Conservation (phyloP, 2,329 filamentous ascomycete species). For the Colletotrichum trifolii region DNA sequence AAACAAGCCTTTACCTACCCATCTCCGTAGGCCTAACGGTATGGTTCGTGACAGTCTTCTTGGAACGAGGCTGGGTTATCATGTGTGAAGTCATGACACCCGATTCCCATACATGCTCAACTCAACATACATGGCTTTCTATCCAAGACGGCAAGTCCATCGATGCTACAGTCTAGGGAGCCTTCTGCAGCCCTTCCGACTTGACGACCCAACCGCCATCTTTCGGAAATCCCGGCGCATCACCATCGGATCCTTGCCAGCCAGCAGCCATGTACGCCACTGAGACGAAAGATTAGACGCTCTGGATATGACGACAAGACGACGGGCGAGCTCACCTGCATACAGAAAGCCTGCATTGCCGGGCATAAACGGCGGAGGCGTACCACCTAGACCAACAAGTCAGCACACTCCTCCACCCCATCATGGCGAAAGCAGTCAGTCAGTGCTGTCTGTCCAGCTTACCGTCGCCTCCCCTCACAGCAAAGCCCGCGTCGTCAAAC, state of each 20-base stretch:
- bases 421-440: too few species aligned
- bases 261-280: constrained; percentile 49
- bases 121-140: too few species aligned
- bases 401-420: not conserved
- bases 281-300: constrained; percentile 16
- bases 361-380: constrained; percentile 50
- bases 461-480: constrained; percentile 44
- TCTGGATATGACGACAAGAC: accelerated
- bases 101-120: too few species aligned
- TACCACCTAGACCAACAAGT: constrained; percentile 20
- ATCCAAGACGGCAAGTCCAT: too few species aligned
- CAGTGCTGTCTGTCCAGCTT: too few species aligned
- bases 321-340: constrained; percentile 39
- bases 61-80: too few species aligned
- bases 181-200: constrained; percentile 48
- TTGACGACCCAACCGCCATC: constrained; percentile 48
- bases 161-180: constrained; percentile 15
- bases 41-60: too few species aligned
- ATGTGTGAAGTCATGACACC: too few species aligned
- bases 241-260: constrained; percentile 36
- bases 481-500: constrained; percentile 53
- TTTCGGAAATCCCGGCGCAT: constrained; percentile 50
- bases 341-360: constrained; percentile 51
- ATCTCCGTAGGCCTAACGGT: too few species aligned
- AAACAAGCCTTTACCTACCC: too few species aligned